A percentile compares a stretch with the other conserved stretches of the same genome.
phyloP scores from a whole-genome alignment of 306 rosid genomes.

The Prunus persica region DNA sequence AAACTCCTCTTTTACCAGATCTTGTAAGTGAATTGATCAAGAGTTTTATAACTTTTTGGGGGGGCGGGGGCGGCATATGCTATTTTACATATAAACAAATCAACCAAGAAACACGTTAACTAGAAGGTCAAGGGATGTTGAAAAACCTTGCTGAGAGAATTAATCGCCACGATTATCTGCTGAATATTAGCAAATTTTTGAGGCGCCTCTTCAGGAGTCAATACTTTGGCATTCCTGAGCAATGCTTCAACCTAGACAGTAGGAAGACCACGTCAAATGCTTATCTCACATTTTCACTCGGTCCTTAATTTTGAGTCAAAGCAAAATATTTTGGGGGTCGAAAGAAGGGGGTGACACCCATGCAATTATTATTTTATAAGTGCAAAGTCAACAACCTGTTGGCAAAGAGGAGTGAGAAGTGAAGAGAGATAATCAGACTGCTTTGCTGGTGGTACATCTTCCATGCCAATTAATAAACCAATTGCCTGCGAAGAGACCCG shows the following conservation, averaged over 20 bases:
- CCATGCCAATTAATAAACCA: slow-evolving; percentile 92
- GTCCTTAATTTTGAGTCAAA: slow-evolving; percentile 4
- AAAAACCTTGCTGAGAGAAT: slow-evolving; percentile 94
- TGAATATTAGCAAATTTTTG: slow-evolving; percentile 63
- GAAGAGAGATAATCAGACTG: slow-evolving; percentile 92
- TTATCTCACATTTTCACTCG: slow-evolving; percentile 13
- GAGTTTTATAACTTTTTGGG: neutral
- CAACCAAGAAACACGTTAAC: neutral
- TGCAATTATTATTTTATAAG: slow-evolving; percentile 11
- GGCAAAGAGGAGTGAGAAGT: slow-evolving; percentile 87
- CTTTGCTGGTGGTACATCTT: slow-evolving; percentile 74
- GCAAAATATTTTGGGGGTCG: neutral
- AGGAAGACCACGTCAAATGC: slow-evolving; percentile 17
- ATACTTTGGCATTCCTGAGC: slow-evolving; percentile 56
- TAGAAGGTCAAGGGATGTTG: slow-evolving; percentile 16
- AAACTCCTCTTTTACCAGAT: neutral
- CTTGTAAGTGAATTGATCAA: neutral
- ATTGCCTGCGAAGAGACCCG: slow-evolving; percentile 64
- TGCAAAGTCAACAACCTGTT: slow-evolving; percentile 56
- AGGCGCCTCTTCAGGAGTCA: slow-evolving; percentile 60
- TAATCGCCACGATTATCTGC: slow-evolving; percentile 91
- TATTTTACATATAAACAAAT: slow-evolving; percentile 4
- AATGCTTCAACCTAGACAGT: slow-evolving; percentile 67
- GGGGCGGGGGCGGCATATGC: neutral
- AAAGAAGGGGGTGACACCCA: slow-evolving; percentile 5